phyloP scores from a whole-genome alignment of 1,284 basidiomycete species.

The Tilletiaria anomala region DNA sequence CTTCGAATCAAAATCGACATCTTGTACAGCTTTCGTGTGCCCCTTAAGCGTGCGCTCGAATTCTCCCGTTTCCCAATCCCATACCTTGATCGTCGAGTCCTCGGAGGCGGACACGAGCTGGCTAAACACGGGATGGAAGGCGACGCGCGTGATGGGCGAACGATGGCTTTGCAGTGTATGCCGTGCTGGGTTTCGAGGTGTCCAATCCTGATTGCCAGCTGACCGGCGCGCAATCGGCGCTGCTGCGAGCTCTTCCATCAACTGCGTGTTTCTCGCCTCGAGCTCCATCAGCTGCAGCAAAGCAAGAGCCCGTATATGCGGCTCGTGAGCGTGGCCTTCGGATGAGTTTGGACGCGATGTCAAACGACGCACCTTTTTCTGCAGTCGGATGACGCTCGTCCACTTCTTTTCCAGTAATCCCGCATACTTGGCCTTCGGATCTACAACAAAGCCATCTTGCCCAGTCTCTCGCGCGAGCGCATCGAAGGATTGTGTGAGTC shows the following conservation, averaged over 20 bases:
- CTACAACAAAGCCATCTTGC: conserved; percentile 54
- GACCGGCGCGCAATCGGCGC: conserved; percentile 51
- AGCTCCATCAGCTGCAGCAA: conserved; percentile 47
- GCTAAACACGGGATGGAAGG: conserved; percentile 76
- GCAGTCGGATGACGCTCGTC: conserved; percentile 78
- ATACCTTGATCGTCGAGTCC: conserved; percentile 74
- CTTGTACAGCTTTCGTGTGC: conserved; percentile 73
- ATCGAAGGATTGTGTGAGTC: conserved; percentile 52
- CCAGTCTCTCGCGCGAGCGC: conserved; percentile 50
- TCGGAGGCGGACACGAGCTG: conserved; percentile 70
- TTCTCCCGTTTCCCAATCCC: conserved; percentile 91
- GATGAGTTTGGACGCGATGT: no score
- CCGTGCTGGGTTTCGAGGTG: conserved; percentile 62
- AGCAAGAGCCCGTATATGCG: background rate
- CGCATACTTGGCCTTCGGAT: conserved; percentile 66
- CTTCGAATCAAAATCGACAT: conserved; percentile 74
- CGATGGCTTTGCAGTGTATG: conserved; percentile 70
- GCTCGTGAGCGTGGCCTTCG: background rate
- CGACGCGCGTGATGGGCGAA: conserved; percentile 57
- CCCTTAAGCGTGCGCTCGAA: conserved; percentile 81
- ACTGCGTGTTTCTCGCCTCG: conserved; percentile 59
- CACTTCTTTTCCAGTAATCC: conserved; percentile 86
- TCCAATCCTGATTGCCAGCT: conserved; percentile 60
- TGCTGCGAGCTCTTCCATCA: conserved; percentile 56
- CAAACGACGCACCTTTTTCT: conserved; percentile 60